Conservation (phyloP, 2,329 filamentous ascomycete genomes). For the Colletotrichum agaves region DNA sequence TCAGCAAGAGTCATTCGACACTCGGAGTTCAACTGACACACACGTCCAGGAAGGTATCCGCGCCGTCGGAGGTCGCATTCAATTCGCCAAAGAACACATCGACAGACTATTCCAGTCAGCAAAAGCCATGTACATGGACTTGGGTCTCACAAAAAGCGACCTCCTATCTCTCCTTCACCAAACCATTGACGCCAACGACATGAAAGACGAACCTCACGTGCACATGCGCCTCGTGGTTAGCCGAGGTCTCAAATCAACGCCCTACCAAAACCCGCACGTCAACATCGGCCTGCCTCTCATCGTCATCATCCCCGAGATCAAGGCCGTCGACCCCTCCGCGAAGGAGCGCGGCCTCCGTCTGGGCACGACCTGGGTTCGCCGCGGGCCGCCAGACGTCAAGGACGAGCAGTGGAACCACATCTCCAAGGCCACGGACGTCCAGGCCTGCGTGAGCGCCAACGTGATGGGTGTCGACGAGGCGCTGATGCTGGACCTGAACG, state of each 20-base stretch:
- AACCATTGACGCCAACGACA: constrained; percentile 43
- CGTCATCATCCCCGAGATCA: constrained; percentile 46
- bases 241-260: constrained; percentile 43
- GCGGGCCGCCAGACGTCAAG: constrained; percentile 46
- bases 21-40: neutral
- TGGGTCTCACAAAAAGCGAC: constrained; percentile 42
- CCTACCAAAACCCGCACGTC: constrained; percentile 44
- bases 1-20: neutral
- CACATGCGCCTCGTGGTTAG: constrained; percentile 45
- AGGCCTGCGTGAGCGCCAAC: constrained; percentile 45
- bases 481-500: constrained; percentile 44
- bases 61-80: constrained; percentile 40
- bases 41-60: constrained; percentile 42
- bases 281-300: constrained; percentile 44
- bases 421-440: constrained; percentile 46
- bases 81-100: constrained; percentile 44
- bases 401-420: constrained; percentile 48
- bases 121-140: constrained; percentile 45
- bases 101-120: constrained; percentile 44
- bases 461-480: constrained; percentile 46
- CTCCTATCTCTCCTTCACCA: constrained; percentile 41
- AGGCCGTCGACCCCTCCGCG: constrained; percentile 40
- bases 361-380: constrained; percentile 44
- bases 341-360: constrained; percentile 42
- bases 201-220: constrained; percentile 42